phyloP scores from a whole-genome alignment of 768 basidiomycete genomes.

The Boletus rex-veris region DNA sequence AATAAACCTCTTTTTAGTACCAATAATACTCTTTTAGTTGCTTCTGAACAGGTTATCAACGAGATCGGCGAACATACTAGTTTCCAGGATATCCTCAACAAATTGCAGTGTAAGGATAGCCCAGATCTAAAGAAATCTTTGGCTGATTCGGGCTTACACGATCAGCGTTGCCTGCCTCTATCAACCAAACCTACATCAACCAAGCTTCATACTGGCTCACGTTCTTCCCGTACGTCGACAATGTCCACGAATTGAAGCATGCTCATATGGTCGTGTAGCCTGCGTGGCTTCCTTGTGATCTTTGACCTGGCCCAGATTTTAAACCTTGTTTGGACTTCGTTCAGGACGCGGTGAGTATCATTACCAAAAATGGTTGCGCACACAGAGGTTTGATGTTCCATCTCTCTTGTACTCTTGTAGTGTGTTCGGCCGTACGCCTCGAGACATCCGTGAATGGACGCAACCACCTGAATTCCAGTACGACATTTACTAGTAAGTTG shows the following conservation, averaged over 20 bases:
- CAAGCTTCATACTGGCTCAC: conserved; percentile 93
- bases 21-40: conserved; percentile 17
- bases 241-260: neutral
- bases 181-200: conserved; percentile 87
- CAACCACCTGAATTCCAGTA: conserved; percentile 89
- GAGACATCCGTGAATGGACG: conserved; percentile 87
- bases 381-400: neutral
- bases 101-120: conserved; percentile 38
- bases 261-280: conserved; percentile 37
- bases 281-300: conserved; percentile 91
- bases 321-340: conserved; percentile 81
- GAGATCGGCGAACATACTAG: conserved; percentile 48
- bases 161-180: conserved; percentile 66
- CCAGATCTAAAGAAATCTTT: neutral
- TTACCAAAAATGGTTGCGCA: neutral
- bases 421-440: conserved; percentile 82
- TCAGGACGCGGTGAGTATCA: conserved; percentile 67
- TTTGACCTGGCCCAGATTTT: conserved; percentile 96
- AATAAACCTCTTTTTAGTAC: neutral
- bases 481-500: conserved; percentile 73
- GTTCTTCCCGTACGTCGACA: conserved; percentile 76
- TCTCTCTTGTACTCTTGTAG: conserved; percentile 32
- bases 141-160: conserved; percentile 20
- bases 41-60: conserved; percentile 40
- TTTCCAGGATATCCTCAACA: conserved; percentile 43